Conservation (phyloP, 2,329 filamentous ascomycete species). For the Xenoacremonium recifei region DNA sequence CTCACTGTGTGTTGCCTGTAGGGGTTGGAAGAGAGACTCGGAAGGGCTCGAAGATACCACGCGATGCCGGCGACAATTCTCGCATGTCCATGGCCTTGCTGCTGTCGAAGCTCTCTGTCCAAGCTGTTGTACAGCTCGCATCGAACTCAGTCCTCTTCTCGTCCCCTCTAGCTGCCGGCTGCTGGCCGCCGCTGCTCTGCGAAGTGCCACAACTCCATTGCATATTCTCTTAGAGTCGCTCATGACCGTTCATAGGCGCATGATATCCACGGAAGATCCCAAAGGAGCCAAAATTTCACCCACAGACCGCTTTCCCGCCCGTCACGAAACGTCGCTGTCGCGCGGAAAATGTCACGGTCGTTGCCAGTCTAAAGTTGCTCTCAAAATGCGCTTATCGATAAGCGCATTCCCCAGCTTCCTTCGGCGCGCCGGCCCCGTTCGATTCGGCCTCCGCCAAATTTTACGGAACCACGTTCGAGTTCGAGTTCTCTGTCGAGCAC, state of each 20-base stretch:
- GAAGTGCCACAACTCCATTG: slow-evolving; percentile 18
- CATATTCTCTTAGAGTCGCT: slow-evolving; percentile 21
- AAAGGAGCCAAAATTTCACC: too few species aligned
- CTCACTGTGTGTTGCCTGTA: too few species aligned
- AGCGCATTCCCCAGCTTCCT: slow-evolving; percentile 6
- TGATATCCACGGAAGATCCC: too few species aligned
- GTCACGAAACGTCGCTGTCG: too few species aligned
- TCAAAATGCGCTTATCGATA: slow-evolving; percentile 28
- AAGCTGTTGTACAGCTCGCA: background rate
- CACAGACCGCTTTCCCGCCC: too few species aligned
- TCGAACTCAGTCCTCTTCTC: slow-evolving; percentile 19
- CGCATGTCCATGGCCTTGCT: background rate
- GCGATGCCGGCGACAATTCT: slow-evolving; percentile 1
- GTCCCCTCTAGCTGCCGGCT: slow-evolving; percentile 5
- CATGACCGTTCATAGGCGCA: slow-evolving; percentile 20
- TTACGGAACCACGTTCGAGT: slow-evolving; percentile 14
- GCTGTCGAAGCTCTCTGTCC: background rate
- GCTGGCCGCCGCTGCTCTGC: background rate
- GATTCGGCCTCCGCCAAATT: slow-evolving; percentile 21
- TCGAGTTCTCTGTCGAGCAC: slow-evolving; percentile 9
- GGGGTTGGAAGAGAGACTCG: too few species aligned
- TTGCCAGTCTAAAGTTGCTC: too few species aligned
- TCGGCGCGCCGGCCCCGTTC: background rate
- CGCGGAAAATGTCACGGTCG: too few species aligned
- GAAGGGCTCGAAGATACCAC: background rate